A percentile compares a stretch with the other conserved stretches of the same genome.
Conservation (phyloP, 2,329 filamentous ascomycete genomes). For the Cercospora beticola region DNA sequence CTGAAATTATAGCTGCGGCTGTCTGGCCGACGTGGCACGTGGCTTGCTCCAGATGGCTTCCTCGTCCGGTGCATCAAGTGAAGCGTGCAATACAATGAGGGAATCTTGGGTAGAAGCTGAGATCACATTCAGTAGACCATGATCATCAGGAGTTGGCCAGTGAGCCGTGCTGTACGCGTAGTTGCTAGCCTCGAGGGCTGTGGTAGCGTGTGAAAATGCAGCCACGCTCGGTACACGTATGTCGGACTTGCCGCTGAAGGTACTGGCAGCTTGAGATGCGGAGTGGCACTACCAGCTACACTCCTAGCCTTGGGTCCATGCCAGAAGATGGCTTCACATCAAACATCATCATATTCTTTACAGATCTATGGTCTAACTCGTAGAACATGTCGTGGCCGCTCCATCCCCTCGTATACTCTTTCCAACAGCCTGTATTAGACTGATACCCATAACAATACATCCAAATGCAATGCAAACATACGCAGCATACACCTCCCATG, state of each 20-base stretch:
- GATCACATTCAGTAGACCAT: background rate
- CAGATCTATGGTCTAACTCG: constrained; percentile 13
- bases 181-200: background rate
- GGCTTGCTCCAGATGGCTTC: background rate
- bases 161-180: background rate
- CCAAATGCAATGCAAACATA: constrained; percentile 77
- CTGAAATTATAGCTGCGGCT: background rate
- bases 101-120: background rate
- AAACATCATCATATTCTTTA: background rate
- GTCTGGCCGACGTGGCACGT: background rate
- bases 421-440: constrained; percentile 67
- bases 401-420: constrained; percentile 57
- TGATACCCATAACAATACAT: constrained; percentile 75
- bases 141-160: background rate
- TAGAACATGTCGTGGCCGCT: constrained; percentile 23
- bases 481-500: constrained; percentile 57
- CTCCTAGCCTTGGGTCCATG: background rate
- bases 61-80: background rate
- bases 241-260: background rate
- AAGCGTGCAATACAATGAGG: background rate
- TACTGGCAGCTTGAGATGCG: background rate
- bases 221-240: background rate
- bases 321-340: background rate
- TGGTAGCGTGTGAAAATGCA: background rate
- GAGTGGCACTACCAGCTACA: background rate